These are phyloP conservation scores for Lasiosphaeriaceae sp. DNA, from an alignment of 495 filamentous ascomycete species.

Conservation along the genomic window DNA sequence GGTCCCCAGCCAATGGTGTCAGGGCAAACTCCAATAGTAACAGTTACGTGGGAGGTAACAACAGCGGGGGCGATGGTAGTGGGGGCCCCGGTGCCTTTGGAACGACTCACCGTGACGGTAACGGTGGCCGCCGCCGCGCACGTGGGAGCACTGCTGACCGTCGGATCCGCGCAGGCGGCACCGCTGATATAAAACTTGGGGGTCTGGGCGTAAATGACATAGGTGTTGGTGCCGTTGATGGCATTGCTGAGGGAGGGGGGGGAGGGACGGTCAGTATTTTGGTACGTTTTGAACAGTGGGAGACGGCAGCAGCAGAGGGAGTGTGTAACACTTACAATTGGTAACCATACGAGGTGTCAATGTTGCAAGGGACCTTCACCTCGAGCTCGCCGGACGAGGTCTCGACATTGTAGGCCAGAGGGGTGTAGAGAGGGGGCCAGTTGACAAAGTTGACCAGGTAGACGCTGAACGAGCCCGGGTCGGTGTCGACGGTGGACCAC, in stretches of 20 bases:
- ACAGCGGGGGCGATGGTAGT: constrained; percentile 7
- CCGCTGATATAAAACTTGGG: constrained; percentile 36
- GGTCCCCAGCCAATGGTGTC: constrained; percentile 26
- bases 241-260: constrained; percentile 39
- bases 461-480: constrained; percentile 39
- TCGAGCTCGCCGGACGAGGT: constrained; percentile 25
- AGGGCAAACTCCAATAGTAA: constrained; percentile 19
- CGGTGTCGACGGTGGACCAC: constrained; percentile 46
- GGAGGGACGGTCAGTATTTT: too few species aligned
- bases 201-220: constrained; percentile 46
- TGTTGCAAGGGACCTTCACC: constrained; percentile 41
- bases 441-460: constrained; percentile 49
- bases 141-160: constrained; percentile 8
- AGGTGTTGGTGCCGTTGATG: constrained; percentile 49
- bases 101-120: constrained; percentile 29
- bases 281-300: too few species aligned
- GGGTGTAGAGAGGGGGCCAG: constrained; percentile 42
- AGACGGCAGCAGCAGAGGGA: neutral
- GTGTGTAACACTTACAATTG: constrained; percentile 35
- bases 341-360: constrained; percentile 38
- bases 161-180: constrained; percentile 16
- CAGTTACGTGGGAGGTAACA: constrained; percentile 1
- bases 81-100: constrained; percentile 7
- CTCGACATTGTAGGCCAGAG: constrained; percentile 35
- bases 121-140: constrained; percentile 27